Evolutionary conservation across 2,329 filamentous ascomycete genomes (phyloP).

Genomic region (Cryphonectria naterciae): DNA sequence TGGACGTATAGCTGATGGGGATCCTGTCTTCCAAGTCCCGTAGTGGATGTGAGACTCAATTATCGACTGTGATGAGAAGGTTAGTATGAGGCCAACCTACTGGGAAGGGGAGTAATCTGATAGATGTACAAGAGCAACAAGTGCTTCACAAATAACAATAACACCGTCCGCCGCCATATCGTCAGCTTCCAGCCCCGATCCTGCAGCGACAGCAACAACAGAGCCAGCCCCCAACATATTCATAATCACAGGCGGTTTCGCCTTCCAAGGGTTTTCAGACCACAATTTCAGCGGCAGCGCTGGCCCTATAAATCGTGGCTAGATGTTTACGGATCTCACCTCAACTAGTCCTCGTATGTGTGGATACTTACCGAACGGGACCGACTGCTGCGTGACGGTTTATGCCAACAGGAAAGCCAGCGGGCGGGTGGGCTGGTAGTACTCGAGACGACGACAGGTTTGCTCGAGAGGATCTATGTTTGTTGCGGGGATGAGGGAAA

Average conservation of each 20-base stretch:
- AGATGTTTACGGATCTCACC: not conserved
- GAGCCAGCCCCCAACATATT: not conserved
- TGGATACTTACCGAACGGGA: not conserved
- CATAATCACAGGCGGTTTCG: not conserved
- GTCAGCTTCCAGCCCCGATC: not conserved
- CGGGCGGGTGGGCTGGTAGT: not conserved
- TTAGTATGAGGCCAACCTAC: not conserved
- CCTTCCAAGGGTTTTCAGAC: not conserved
- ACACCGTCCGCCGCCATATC: not conserved
- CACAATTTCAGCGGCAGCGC: not conserved
- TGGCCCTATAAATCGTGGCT: not conserved
- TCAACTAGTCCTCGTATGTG: not conserved
- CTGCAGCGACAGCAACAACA: not conserved
- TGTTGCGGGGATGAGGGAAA: not conserved
- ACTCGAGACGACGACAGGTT: not conserved
- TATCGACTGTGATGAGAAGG: not conserved
- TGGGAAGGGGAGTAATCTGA: not conserved
- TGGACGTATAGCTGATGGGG: not conserved
- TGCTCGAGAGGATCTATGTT: not conserved
- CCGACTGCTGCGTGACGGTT: not conserved
- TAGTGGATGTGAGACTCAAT: not conserved
- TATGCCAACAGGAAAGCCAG: not conserved
- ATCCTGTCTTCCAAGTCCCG: not conserved
- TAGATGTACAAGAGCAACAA: not conserved
- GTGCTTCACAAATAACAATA: not conserved